These are phyloP conservation scores for Meyerozyma smithsonii DNA, from an alignment of 1,139 yeast genomes.

Conservation along the genomic window DNA sequence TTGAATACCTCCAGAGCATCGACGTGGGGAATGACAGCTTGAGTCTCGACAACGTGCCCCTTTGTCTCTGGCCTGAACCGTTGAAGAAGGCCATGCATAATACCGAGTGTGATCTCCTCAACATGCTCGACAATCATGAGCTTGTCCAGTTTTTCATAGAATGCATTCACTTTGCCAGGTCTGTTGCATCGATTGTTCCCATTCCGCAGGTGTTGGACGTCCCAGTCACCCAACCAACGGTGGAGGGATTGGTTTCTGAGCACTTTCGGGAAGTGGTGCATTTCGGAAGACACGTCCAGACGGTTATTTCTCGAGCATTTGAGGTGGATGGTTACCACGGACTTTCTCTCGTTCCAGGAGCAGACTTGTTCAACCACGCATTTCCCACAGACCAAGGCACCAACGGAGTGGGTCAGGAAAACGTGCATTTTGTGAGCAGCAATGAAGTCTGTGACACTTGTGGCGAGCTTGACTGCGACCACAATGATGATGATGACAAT, in stretches of 20 bases:
- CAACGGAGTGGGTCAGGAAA: slow-evolving; percentile 35
- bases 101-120: slow-evolving; percentile 65
- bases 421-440: slow-evolving; percentile 71
- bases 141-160: slow-evolving; percentile 49
- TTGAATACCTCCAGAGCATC: slow-evolving; percentile 54
- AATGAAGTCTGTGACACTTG: slow-evolving; percentile 70
- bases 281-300: slow-evolving; percentile 51
- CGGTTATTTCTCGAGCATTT: slow-evolving; percentile 75
- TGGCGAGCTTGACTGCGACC: slow-evolving; percentile 64
- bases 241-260: slow-evolving; percentile 5
- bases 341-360: slow-evolving; percentile 81
- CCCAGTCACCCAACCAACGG: slow-evolving; percentile 3
- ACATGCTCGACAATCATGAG: slow-evolving; percentile 58
- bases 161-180: slow-evolving; percentile 46
- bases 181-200: slow-evolving; percentile 20
- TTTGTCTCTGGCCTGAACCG: slow-evolving; percentile 59
- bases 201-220: slow-evolving; percentile 37
- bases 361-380: slow-evolving; percentile 81
- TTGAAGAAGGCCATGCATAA: slow-evolving; percentile 49
- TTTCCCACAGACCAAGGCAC: slow-evolving; percentile 25
- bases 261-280: slow-evolving; percentile 20
- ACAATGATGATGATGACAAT: slow-evolving; percentile 18
- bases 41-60: slow-evolving; percentile 38
- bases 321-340: slow-evolving; percentile 73
- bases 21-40: slow-evolving; percentile 26